These are phyloP conservation scores for Rhizophagus clarus DNA, from an alignment of 192 early-diverging fungal species.

Conservation along the genomic window DNA sequence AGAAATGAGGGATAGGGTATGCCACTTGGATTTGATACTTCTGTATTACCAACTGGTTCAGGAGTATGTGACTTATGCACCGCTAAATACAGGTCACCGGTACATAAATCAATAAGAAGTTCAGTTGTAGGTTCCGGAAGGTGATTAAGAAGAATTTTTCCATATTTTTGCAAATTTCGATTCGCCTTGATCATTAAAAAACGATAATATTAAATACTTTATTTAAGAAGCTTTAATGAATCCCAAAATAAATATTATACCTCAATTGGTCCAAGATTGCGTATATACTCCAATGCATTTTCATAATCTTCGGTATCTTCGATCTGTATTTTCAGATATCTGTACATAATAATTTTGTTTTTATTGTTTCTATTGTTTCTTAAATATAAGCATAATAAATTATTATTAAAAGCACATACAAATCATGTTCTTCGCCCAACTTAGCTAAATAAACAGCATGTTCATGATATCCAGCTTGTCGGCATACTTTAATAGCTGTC, in stretches of 20 bases:
- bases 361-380: neutral
- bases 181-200: slow-evolving; percentile 39
- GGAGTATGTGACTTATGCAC: slow-evolving; percentile 28
- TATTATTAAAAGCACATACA: slow-evolving; percentile 46
- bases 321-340: slow-evolving; percentile 86
- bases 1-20: slow-evolving; percentile 34
- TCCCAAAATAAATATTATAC: slow-evolving; percentile 9
- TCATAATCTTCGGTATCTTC: slow-evolving; percentile 85
- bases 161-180: slow-evolving; percentile 60
- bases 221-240: neutral
- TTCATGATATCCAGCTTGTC: slow-evolving; percentile 85
- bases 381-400: neutral
- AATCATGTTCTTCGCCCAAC: slow-evolving; percentile 78
- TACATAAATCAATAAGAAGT: slow-evolving; percentile 58
- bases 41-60: slow-evolving; percentile 1
- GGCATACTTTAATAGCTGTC: slow-evolving; percentile 91
- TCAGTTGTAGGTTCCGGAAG: slow-evolving; percentile 58
- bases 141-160: slow-evolving; percentile 55
- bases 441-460: slow-evolving; percentile 92
- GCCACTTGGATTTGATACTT: neutral
- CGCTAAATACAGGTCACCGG: slow-evolving; percentile 38
- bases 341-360: slow-evolving; percentile 12
- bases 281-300: slow-evolving; percentile 77
- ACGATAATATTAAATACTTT: neutral
- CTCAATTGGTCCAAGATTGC: slow-evolving; percentile 52